These are phyloP conservation scores for Candida succiphila DNA, from an alignment of 805 yeast species.

Conservation along the genomic window DNA sequence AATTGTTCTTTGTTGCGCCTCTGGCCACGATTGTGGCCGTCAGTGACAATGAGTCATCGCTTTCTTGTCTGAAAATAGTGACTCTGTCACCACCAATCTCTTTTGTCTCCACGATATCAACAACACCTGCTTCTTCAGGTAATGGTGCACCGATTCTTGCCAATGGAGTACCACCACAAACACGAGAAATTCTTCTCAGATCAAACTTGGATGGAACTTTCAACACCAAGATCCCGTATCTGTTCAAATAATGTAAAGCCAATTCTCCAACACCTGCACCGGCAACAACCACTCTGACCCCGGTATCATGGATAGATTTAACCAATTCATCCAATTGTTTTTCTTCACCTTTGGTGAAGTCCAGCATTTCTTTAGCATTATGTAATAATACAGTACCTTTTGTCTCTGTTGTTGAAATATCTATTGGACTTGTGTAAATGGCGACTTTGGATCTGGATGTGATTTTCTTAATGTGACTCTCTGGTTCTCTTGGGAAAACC, in stretches of 20 bases:
- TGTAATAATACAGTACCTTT: slow-evolving; percentile 95
- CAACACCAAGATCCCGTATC: slow-evolving; percentile 74
- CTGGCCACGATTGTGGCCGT: slow-evolving; percentile 91
- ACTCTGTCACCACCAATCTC: slow-evolving; percentile 98
- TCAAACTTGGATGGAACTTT: slow-evolving; percentile 93
- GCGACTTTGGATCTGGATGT: slow-evolving; percentile 63
- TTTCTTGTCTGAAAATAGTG: slow-evolving; percentile 81
- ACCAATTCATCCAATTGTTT: slow-evolving; percentile 80
- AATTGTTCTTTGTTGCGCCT: slow-evolving; percentile 90
- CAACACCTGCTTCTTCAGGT: slow-evolving; percentile 85
- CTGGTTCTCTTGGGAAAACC: slow-evolving; percentile 98
- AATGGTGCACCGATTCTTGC: slow-evolving; percentile 92
- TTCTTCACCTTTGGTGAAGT: slow-evolving; percentile 94
- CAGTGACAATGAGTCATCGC: slow-evolving; percentile 45
- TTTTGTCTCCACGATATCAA: slow-evolving; percentile 80
- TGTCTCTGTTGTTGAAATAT: slow-evolving; percentile 93
- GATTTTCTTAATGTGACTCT: slow-evolving; percentile 70
- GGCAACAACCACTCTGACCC: slow-evolving; percentile 84
- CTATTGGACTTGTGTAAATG: slow-evolving; percentile 88
- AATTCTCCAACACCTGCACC: slow-evolving; percentile 91
- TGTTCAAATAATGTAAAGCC: slow-evolving; percentile 86
- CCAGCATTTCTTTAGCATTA: slow-evolving; percentile 94
- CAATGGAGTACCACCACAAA: slow-evolving; percentile 94
- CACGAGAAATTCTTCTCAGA: slow-evolving; percentile 86
- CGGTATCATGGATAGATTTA: slow-evolving; percentile 73